phyloP scores from a whole-genome alignment of 257 asterid genomes.

The Marsdenia floribunda region DNA sequence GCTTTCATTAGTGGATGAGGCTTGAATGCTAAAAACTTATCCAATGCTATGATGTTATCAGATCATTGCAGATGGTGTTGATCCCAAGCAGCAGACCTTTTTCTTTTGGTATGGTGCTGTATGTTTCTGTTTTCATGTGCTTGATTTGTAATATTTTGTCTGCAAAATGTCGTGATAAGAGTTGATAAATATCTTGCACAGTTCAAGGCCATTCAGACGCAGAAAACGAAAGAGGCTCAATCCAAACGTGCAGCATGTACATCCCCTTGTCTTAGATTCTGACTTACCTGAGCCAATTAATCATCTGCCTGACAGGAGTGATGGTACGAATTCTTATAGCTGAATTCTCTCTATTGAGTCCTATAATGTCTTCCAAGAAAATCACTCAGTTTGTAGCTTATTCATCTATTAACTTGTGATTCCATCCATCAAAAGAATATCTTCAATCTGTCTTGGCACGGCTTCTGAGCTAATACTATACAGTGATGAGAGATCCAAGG shows the following conservation, averaged over 20 bases:
- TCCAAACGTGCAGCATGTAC: slow-evolving; percentile 63
- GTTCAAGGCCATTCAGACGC: slow-evolving; percentile 63
- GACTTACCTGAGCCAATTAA: slow-evolving; percentile 45
- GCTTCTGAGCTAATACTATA: neutral
- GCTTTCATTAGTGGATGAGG: neutral
- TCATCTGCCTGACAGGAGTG: slow-evolving; percentile 56
- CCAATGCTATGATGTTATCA: slow-evolving; percentile 24
- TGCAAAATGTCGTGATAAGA: slow-evolving; percentile 28
- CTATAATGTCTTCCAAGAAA: neutral
- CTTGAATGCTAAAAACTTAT: neutral
- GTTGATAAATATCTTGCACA: slow-evolving; percentile 31
- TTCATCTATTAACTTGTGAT: neutral
- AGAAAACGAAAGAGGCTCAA: slow-evolving; percentile 39
- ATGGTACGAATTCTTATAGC: slow-evolving; percentile 44
- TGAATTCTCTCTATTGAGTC: neutral
- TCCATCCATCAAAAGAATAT: neutral
- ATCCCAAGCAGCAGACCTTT: slow-evolving; percentile 86
- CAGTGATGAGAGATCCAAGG: neutral
- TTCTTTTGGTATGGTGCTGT: slow-evolving; percentile 56
- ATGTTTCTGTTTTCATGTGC: slow-evolving; percentile 17
- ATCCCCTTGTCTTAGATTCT: slow-evolving; percentile 58
- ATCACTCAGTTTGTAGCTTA: neutral
- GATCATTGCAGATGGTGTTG: slow-evolving; percentile 84
- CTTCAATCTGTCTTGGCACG: neutral
- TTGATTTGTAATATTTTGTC: slow-evolving; percentile 16